Evolutionary conservation across 1,139 yeast species (phyloP).

Genomic region (Meyerozyma sp.): DNA sequence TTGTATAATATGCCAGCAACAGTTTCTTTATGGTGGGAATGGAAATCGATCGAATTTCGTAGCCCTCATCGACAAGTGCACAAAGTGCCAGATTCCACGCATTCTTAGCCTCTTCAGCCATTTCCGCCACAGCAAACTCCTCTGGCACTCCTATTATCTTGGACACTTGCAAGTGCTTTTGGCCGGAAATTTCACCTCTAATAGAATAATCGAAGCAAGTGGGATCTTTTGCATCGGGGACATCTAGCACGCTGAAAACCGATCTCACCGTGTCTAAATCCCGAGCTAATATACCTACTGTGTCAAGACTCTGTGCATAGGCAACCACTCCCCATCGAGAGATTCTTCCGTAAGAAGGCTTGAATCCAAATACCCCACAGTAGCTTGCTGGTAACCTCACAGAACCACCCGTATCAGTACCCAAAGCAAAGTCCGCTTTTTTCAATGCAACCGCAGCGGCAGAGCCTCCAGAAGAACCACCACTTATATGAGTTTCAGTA

Average conservation of each 20-base stretch:
- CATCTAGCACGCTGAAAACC: conserved; percentile 55
- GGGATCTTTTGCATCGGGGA: conserved; percentile 71
- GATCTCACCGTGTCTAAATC: conserved; percentile 36
- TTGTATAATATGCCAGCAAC: conserved; percentile 79
- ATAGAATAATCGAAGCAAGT: conserved; percentile 49
- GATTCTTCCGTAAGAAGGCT: conserved; percentile 87
- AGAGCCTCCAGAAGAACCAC: conserved; percentile 96
- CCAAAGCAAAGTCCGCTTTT: conserved; percentile 62
- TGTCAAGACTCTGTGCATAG: conserved; percentile 91
- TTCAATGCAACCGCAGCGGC: conserved; percentile 85
- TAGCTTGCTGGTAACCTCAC: conserved; percentile 88
- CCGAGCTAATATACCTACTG: conserved; percentile 76
- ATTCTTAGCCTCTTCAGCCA: conserved; percentile 40
- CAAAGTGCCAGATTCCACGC: conserved; percentile 45
- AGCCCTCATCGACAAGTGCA: conserved; percentile 43
- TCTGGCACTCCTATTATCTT: conserved; percentile 64
- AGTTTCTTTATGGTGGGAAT: conserved; percentile 64
- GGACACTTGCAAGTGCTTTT: conserved; percentile 2
- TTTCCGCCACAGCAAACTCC: conserved; percentile 57
- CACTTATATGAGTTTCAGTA: conserved; percentile 45
- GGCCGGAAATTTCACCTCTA: conserved; percentile 22
- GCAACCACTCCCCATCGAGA: conserved; percentile 91
- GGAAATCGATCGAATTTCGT: conserved; percentile 56
- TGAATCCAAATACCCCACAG: conserved; percentile 79
- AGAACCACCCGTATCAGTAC: conserved; percentile 98